These are phyloP conservation scores for Erigeron philadelphicus DNA, from an alignment of 140 eudicot genomes.

Conservation along the genomic window DNA sequence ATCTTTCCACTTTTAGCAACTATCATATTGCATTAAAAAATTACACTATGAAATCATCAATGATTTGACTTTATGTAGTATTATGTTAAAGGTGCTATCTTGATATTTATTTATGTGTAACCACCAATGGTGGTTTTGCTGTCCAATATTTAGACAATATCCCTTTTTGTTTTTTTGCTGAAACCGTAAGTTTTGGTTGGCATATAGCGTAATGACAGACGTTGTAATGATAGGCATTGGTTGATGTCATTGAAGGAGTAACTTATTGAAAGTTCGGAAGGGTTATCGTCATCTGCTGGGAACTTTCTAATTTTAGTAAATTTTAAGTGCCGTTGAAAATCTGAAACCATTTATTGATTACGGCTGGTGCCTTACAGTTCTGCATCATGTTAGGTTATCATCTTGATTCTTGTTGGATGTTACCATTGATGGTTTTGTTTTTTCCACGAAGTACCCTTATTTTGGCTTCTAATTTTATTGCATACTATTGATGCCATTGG, in stretches of 20 bases:
- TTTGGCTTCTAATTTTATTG: neutral
- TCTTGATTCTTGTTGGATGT: neutral
- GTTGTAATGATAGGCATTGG: constrained; percentile 4
- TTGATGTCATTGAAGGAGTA: constrained; percentile 16
- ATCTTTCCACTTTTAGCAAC: constrained; percentile 14
- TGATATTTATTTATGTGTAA: neutral
- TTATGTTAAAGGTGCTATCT: constrained; percentile 8
- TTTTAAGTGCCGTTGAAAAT: neutral
- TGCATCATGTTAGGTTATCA: neutral
- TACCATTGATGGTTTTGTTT: constrained; percentile 1
- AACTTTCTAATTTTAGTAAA: constrained; percentile 18
- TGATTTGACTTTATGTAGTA: constrained; percentile 14
- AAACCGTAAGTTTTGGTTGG: constrained; percentile 20
- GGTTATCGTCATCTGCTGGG: neutral
- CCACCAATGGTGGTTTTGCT: neutral
- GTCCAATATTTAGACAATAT: constrained; percentile 11
- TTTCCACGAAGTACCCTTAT: neutral
- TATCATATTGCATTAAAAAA: constrained; percentile 1
- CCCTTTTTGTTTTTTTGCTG: constrained; percentile 14
- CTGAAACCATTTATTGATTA: neutral
- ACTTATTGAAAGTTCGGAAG: neutral
- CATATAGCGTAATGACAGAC: constrained; percentile 12
- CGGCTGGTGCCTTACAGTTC: neutral
- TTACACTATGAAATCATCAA: neutral
- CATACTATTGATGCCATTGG: neutral